Evolutionary conservation across 2,329 filamentous ascomycete genomes (phyloP), one percentile per base, ranked within the genome.

Genomic region (Corniculantispora saksenae): DNA sequence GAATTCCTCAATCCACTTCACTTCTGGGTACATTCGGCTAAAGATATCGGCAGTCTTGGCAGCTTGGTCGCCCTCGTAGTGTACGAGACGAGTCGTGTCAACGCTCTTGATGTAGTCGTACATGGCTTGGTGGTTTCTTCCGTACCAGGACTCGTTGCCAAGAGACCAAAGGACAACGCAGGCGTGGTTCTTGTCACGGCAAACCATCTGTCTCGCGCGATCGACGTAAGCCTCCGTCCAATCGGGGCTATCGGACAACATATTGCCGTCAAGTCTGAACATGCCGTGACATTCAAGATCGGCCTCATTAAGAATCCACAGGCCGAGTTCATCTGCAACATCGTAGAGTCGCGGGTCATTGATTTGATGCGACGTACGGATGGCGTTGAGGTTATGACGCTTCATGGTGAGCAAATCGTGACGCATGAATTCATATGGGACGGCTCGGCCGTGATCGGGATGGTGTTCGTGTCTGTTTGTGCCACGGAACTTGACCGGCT

Each of bases 381-480:
- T 82, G 2, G 89, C 86, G 67, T 92, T 92, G 72, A 92, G 84
- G 68, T 91, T 90, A 75, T 89, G 83, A 1, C 77, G 77, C 72
- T 91, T 91, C 89, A 92, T 92, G 4, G 83, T 76, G 2, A 88
- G 67, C 3, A 92, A 78, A 67, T 92, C 89, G 1, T 80, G 76
- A 61, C 83, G 80, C 70, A 91, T 82, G n/a, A 84, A 86, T 0
- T 85, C 82, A 32, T 84, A 82, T 0, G 87, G 87, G 1, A 91
- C 86, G 0, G 87, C 82, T 0, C 89, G 83, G 0, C 89, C 89
- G 6, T 82, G 83, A 64, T 82, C 78, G 0, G 88, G 85, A 69
- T 91, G 86, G 68, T 92, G 89, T 65, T 92, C 90, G 68, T 92
- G 90, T 40, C 89, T 82, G 70, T 92, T 92, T 7, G 88, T 87